A percentile compares a stretch with the other conserved stretches of the same genome.
Evolutionary conservation across 2,329 filamentous ascomycete genomes (phyloP).

Genomic region (Beauveria sp.): DNA sequence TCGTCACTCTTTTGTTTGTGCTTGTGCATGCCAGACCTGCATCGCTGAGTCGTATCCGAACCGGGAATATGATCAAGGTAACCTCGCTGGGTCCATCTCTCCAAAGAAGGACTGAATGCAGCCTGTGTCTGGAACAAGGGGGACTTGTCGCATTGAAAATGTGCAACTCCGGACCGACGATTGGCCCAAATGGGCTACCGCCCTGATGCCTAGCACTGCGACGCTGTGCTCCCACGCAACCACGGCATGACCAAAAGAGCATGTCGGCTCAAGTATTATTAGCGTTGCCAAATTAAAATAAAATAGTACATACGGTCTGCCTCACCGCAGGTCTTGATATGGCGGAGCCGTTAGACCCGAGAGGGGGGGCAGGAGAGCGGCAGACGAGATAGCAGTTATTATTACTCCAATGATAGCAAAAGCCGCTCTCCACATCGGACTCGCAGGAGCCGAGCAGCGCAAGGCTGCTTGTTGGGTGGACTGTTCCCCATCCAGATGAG

Average conservation of each 20-base stretch:
- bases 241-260: not conserved
- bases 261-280: not conserved
- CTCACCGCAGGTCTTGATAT: constrained; percentile 4
- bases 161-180: not conserved
- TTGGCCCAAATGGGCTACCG: not conserved
- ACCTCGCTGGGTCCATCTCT: not conserved
- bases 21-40: no score
- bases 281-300: not conserved
- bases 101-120: not conserved
- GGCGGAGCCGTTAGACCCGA: constrained; percentile 1
- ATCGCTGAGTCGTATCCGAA: not conserved
- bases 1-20: not conserved
- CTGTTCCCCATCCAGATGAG: not conserved
- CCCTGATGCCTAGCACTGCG: not conserved
- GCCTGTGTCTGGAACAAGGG: not conserved
- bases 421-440: not conserved
- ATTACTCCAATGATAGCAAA: not conserved
- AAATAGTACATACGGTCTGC: no score
- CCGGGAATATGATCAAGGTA: not conserved
- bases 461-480: not conserved
- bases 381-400: not conserved
- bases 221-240: not conserved
- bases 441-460: not conserved
- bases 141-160: not conserved
- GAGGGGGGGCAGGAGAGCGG: not conserved